Percentiles rank a stretch among this genome's conserved stretches.
phyloP scores from a whole-genome alignment of 1,284 basidiomycete genomes.

The Apiotrichum porosum region DNA sequence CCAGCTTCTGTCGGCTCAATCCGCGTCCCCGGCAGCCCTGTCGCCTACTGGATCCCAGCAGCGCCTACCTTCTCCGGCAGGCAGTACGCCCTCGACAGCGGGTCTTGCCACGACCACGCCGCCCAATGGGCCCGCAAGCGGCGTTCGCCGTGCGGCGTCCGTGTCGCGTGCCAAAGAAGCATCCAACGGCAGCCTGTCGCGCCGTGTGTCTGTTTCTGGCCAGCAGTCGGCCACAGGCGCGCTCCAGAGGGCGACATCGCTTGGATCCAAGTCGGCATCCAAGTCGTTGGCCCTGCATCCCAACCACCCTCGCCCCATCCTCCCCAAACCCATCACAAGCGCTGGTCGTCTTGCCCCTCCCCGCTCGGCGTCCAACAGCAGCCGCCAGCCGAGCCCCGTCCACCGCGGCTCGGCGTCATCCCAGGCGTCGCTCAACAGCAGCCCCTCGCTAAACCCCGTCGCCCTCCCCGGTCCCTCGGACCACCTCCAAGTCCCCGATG shows the following conservation, averaged over 20 bases:
- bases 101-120: constrained; percentile 4
- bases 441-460: constrained; percentile 2
- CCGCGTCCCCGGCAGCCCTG: neutral
- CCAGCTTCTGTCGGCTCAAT: neutral
- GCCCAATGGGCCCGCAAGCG: constrained; percentile 1
- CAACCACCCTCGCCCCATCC: constrained; percentile 27
- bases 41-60: constrained; percentile 7
- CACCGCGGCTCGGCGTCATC: constrained; percentile 13
- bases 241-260: constrained; percentile 25
- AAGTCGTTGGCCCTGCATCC: constrained; percentile 35
- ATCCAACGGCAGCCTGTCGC: constrained; percentile 13
- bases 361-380: constrained; percentile 5
- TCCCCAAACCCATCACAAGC: constrained; percentile 25
- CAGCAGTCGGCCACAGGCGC: neutral
- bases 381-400: constrained; percentile 13
- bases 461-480: constrained; percentile 2
- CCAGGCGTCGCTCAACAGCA: constrained; percentile 14
- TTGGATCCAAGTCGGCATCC: constrained; percentile 23
- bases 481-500: too few species aligned
- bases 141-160: constrained; percentile 12
- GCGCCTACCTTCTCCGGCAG: too few species aligned
- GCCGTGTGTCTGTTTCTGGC: constrained; percentile 24
- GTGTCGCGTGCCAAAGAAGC: constrained; percentile 19
- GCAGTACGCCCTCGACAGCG: too few species aligned
- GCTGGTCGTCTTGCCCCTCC: constrained; percentile 6